These are phyloP conservation scores for Vitis vinifera DNA, from an alignment of 164 flowering plant species.

Conservation along the genomic window ASM3070453v1 NC_081807.1:1784001-1784500, in stretches of 20 bases:
- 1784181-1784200: conserved; percentile 54
- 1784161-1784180: conserved; percentile 61
- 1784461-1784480: conserved; percentile 26
- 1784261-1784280: conserved; percentile 80
- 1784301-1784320: conserved; percentile 73
- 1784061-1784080: conserved; percentile 90
- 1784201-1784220: conserved; percentile 69
- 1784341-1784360: conserved; percentile 83
- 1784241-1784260: conserved; percentile 87
- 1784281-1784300: conserved; percentile 91
- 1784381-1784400: conserved; percentile 45
- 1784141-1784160: conserved; percentile 81
- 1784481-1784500: conserved; percentile 38
- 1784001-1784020: conserved; percentile 60
- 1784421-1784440: conserved; percentile 19
- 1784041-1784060: conserved; percentile 80
- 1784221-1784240: conserved; percentile 71
- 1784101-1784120: conserved; percentile 95
- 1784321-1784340: conserved; percentile 49
- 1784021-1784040: conserved; percentile 83
- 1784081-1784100: conserved; percentile 93
- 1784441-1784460: conserved; percentile 24
- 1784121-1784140: conserved; percentile 90
- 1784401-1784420: conserved; percentile 16
- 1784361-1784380: conserved; percentile 73